Conservation (phyloP, 257 asterid genomes). For the Lavandula angustifolia region DNA sequence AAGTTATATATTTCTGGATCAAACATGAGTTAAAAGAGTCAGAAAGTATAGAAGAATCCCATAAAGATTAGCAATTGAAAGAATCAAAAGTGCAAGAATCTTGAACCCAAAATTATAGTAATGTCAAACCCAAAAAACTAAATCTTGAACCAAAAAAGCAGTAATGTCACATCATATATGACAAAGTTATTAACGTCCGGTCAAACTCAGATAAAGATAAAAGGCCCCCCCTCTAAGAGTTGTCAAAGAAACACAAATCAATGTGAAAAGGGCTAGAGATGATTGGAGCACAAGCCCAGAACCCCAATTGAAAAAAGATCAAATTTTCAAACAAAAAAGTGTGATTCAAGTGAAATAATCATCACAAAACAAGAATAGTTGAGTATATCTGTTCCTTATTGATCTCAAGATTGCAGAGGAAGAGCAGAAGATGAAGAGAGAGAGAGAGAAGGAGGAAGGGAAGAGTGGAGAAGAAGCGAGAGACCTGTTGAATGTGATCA, state of each 20-base stretch:
- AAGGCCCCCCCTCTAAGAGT: constrained; percentile 24
- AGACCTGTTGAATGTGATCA: constrained; percentile 97
- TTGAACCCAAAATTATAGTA: constrained; percentile 1
- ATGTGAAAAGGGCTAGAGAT: constrained; percentile 30
- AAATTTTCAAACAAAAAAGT: not conserved
- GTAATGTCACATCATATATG: too few relatives aligned
- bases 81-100: constrained; percentile 34
- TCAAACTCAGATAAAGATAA: not conserved
- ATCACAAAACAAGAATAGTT: not conserved
- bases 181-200: too few relatives aligned
- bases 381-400: not conserved
- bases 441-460: not conserved
- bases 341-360: constrained; percentile 4
- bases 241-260: constrained; percentile 32
- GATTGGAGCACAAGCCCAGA: constrained; percentile 19
- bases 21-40: not conserved
- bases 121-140: constrained; percentile 24
- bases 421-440: constrained; percentile 28
- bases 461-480: constrained; percentile 15
- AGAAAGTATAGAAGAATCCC: constrained; percentile 28
- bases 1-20: constrained; percentile 22
- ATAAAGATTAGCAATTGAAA: constrained; percentile 35
- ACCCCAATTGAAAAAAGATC: constrained; percentile 19
- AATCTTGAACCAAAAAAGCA: too few relatives aligned
- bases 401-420: constrained; percentile 33